Evolutionary conservation across 2,329 filamentous ascomycete genomes (phyloP).

Genomic region (Aspergillus pseudoterreus): DNA sequence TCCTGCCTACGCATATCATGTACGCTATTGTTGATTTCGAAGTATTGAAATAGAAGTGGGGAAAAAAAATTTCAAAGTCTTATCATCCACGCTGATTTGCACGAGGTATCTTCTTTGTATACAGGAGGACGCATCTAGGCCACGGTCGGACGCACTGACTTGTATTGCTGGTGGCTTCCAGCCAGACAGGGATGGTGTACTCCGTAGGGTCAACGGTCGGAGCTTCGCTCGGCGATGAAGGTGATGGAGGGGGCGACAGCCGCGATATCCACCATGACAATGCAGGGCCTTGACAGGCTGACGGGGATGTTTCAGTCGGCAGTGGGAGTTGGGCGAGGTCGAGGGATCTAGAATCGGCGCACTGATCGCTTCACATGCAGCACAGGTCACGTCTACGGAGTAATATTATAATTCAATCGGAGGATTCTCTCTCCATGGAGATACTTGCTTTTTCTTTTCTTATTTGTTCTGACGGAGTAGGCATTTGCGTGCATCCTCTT

Average conservation of each 20-base stretch:
- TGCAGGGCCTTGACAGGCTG: constrained; percentile 1
- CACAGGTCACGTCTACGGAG: neutral
- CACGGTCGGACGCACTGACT: constrained; percentile 7
- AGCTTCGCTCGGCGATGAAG: neutral
- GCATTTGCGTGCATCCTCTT: no score
- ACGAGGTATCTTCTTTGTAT: neutral
- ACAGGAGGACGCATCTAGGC: neutral
- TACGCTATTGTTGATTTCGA: constrained; percentile 13
- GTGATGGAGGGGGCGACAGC: neutral
- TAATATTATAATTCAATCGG: neutral
- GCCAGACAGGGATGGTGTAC: neutral
- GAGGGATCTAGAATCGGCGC: constrained; percentile 18
- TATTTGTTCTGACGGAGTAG: no score
- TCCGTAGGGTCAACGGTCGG: neutral
- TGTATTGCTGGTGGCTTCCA: neutral
- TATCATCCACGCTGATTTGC: neutral
- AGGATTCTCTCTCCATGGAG: neutral
- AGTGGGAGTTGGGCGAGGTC: constrained; percentile 6
- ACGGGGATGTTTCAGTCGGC: neutral
- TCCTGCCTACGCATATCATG: constrained; percentile 11
- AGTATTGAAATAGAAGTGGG: constrained; percentile 3
- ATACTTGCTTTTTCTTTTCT: neutral
- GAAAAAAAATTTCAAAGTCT: neutral
- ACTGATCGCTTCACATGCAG: constrained; percentile 15
- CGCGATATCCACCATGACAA: neutral